These are phyloP conservation scores for Salix viminalis DNA, from an alignment of 345 rosid species.

Conservation along the genomic window DNA sequence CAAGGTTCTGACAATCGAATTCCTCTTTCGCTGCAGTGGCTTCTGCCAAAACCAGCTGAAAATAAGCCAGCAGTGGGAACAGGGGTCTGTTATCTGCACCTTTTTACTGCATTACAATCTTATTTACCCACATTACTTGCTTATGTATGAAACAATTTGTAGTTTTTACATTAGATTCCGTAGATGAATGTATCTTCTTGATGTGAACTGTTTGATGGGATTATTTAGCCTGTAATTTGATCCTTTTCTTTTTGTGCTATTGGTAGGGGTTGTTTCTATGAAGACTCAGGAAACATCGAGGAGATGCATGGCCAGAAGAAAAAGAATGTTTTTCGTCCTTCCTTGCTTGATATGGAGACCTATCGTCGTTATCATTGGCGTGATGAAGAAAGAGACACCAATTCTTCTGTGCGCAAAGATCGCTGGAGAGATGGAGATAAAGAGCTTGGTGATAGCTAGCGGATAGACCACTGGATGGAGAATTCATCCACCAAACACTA, in stretches of 20 bases:
- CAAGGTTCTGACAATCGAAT: constrained; percentile 68
- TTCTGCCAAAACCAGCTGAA: constrained; percentile 83
- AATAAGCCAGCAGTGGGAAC: constrained; percentile 64
- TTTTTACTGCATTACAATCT: background rate
- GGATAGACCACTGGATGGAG: constrained; percentile 71
- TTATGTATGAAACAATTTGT: background rate
- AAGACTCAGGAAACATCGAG: constrained; percentile 57
- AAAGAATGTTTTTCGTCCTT: constrained; percentile 80
- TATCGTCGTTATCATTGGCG: constrained; percentile 87
- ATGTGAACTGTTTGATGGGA: background rate
- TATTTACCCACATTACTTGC: background rate
- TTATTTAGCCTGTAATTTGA: background rate
- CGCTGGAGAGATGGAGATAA: constrained; percentile 83
- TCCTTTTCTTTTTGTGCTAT: background rate
- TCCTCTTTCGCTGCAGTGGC: constrained; percentile 99
- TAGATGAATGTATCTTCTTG: background rate
- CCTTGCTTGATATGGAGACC: constrained; percentile 70
- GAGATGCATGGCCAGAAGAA: constrained; percentile 67
- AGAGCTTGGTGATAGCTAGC: constrained; percentile 64
- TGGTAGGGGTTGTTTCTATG: background rate
- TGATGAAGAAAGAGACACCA: constrained; percentile 91
- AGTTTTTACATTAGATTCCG: background rate
- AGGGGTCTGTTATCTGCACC: constrained; percentile 50
- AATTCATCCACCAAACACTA: constrained; percentile 51
- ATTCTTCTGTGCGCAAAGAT: constrained; percentile 57